Evolutionary conservation across 352 stramenopile species (phyloP).

Genomic region (Phytophthora podocarpi): DNA sequence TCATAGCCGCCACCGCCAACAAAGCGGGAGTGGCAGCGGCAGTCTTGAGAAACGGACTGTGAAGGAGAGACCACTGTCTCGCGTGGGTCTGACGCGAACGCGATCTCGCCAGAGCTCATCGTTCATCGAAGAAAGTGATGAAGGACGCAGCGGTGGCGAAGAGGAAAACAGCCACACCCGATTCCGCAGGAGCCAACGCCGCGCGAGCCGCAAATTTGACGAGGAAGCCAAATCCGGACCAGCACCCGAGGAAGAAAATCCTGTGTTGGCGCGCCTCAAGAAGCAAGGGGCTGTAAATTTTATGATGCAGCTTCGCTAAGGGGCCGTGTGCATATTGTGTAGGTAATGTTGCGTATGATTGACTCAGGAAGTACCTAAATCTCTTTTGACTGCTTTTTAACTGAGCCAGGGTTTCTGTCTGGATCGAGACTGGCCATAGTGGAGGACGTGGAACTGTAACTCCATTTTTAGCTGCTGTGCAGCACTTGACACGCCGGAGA

Average conservation of each 20-base stretch:
- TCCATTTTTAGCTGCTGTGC: conserved; percentile 20
- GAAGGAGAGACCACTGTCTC: conserved; percentile 28
- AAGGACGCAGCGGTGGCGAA: conserved; percentile 24
- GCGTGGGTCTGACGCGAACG: conserved; percentile 15
- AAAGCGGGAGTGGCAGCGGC: conserved; percentile 32
- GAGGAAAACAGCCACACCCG: conserved; percentile 40
- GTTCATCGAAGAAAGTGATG: conserved; percentile 38
- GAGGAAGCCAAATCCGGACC: conserved; percentile 40
- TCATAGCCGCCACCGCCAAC: conserved; percentile 29
- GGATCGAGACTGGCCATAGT: no score
- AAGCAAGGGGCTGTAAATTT: conserved; percentile 88
- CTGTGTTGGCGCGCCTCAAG: conserved; percentile 73
- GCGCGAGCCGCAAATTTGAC: conserved; percentile 54
- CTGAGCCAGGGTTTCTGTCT: background rate
- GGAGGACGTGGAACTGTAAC: background rate
- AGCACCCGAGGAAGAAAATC: conserved; percentile 56
- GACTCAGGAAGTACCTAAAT: conserved; percentile 35
- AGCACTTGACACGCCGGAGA: background rate
- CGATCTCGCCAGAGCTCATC: conserved; percentile 33
- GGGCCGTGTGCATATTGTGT: conserved; percentile 29
- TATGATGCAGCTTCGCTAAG: conserved; percentile 67
- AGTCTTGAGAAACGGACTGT: conserved; percentile 24
- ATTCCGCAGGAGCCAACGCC: conserved; percentile 44
- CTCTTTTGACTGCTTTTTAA: conserved; percentile 16
- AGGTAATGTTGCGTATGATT: conserved; percentile 32